These are phyloP conservation scores for Phytophthora quininea DNA, from an alignment of 352 stramenopile genomes.

Conservation along the genomic window DNA sequence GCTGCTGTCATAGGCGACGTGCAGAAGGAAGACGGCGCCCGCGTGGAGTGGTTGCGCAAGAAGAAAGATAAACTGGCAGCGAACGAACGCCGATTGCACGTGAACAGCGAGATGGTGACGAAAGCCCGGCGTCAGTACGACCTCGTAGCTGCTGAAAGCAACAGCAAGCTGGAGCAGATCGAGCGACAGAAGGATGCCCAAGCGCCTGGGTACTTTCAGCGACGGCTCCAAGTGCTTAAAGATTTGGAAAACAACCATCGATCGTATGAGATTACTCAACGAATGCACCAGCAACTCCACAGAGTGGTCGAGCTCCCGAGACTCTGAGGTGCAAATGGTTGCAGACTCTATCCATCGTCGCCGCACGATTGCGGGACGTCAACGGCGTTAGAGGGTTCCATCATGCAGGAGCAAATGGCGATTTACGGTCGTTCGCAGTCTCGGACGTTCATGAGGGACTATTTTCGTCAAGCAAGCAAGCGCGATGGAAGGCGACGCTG, in stretches of 20 bases:
- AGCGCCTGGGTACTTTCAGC: conserved; percentile 51
- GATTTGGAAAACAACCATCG: conserved; percentile 14
- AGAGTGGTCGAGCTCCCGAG: conserved; percentile 23
- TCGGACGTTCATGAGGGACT: no score
- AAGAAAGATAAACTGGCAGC: conserved; percentile 36
- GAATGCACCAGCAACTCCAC: conserved; percentile 29
- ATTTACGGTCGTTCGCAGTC: no score
- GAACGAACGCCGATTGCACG: conserved; percentile 29
- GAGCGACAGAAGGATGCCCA: conserved; percentile 55
- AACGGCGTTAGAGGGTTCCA: no score
- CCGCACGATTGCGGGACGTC: no score
- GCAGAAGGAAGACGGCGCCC: conserved; percentile 31
- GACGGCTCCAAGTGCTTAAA: conserved; percentile 30
- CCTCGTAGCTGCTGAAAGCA: conserved; percentile 48
- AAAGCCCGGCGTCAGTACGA: conserved; percentile 55
- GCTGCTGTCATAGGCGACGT: conserved; percentile 20
- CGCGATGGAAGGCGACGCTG: conserved; percentile 2
- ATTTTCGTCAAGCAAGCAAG: no score
- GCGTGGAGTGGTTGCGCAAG: conserved; percentile 52
- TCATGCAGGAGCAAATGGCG: no score
- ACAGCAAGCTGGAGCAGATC: conserved; percentile 57
- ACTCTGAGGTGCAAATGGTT: conserved; percentile 1
- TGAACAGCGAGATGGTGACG: conserved; percentile 36
- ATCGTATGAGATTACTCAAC: conserved; percentile 20
- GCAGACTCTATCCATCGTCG: no score